Percentiles rank a stretch among this genome's conserved stretches.
Conservation (phyloP, 192 early-diverging fungal genomes). For the Mortierella hygrophila region DNA sequence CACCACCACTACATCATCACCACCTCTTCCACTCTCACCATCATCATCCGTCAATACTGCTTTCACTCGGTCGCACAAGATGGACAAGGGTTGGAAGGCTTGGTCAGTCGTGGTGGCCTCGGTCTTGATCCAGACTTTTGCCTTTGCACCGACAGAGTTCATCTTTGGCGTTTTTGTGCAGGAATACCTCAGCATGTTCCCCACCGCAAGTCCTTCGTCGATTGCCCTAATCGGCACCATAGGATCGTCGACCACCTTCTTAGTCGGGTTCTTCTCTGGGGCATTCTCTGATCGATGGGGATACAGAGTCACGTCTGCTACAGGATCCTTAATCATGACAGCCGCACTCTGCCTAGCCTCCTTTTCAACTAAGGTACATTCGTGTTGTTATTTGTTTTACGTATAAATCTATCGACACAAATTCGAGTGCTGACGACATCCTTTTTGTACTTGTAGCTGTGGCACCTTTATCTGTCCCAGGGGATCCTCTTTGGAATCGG, state of each 20-base stretch:
- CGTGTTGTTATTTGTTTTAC: too few species aligned
- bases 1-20: background rate
- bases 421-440: background rate
- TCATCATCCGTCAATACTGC: background rate
- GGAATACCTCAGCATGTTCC: conserved; percentile 23
- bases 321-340: conserved; percentile 57
- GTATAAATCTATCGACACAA: too few species aligned
- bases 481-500: conserved; percentile 82
- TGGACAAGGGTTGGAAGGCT: conserved; percentile 29
- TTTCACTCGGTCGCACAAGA: background rate
- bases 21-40: background rate
- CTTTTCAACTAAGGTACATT: conserved; percentile 49
- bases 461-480: conserved; percentile 83
- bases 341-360: conserved; percentile 58
- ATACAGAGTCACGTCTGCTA: conserved; percentile 54
- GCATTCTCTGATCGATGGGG: conserved; percentile 55
- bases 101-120: conserved; percentile 34
- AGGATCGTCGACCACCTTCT: conserved; percentile 22
- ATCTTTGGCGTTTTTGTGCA: conserved; percentile 46
- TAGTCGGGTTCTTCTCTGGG: conserved; percentile 38
- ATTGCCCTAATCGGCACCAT: conserved; percentile 40
- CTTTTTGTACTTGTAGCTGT: conserved; percentile 54
- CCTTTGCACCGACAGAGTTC: conserved; percentile 48
- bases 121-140: conserved; percentile 34
- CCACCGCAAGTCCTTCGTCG: conserved; percentile 10